These are phyloP conservation scores for Globisporangium cederbergense DNA, from an alignment of 352 stramenopile species.

Conservation along the genomic window DNA sequence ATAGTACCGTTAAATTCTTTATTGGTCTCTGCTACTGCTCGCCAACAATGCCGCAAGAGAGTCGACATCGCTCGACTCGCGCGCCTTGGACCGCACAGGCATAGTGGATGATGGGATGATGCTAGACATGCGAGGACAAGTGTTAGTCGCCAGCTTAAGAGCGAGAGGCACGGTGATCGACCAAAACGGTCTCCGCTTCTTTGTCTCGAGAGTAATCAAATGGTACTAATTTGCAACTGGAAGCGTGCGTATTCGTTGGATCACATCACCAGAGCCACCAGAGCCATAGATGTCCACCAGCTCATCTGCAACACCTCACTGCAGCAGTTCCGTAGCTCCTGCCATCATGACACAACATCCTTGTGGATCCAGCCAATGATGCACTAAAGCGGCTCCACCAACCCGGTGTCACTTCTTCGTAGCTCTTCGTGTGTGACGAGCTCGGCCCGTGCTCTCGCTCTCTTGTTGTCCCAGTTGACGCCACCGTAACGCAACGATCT, in stretches of 20 bases:
- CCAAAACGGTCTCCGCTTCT: constrained; percentile 12
- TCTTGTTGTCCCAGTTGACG: background rate
- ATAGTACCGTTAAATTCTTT: constrained; percentile 69
- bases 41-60: constrained; percentile 3
- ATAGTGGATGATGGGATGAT: constrained; percentile 31
- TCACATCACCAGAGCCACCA: no score
- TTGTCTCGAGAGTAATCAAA: constrained; percentile 37
- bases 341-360: no score
- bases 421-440: background rate
- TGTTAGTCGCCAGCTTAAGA: constrained; percentile 28
- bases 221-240: constrained; percentile 47
- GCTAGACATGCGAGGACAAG: constrained; percentile 67
- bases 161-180: constrained; percentile 17
- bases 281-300: no score
- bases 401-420: background rate
- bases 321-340: no score
- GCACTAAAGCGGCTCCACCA: background rate
- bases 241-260: background rate
- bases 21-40: constrained; percentile 33
- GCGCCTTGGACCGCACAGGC: constrained; percentile 4
- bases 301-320: no score
- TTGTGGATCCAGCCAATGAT: no score
- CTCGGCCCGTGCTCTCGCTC: background rate
- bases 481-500: background rate
- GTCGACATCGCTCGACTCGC: constrained; percentile 2